Evolutionary conservation across 192 early-diverging fungal species (phyloP).

Genomic region (Pilobolus umbonatus): DNA sequence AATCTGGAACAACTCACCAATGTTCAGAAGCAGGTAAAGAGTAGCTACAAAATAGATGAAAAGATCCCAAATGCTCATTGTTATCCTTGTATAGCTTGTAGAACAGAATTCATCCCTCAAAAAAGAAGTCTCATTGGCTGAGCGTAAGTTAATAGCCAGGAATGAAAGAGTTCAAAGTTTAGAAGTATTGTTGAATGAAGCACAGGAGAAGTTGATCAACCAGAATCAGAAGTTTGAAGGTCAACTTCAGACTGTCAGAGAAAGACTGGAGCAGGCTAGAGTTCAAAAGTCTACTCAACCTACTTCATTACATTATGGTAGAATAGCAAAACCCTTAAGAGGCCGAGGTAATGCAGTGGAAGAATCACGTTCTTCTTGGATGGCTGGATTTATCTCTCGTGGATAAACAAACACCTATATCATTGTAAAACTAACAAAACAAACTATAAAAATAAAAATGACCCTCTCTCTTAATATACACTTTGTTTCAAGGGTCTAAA

Average conservation of each 20-base stretch:
- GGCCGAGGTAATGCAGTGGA: constrained; percentile 51
- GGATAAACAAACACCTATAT: too few species aligned
- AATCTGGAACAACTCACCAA: constrained; percentile 94
- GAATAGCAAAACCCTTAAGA: constrained; percentile 87
- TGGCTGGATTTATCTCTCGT: constrained; percentile 30
- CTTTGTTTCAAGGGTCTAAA: too few species aligned
- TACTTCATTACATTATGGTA: constrained; percentile 26
- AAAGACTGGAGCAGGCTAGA: constrained; percentile 77
- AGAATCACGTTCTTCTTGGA: constrained; percentile 28
- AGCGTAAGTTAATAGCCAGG: constrained; percentile 85
- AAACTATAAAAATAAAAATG: too few species aligned
- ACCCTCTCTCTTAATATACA: too few species aligned
- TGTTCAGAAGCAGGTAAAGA: constrained; percentile 81
- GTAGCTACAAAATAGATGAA: not conserved
- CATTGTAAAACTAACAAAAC: too few species aligned
- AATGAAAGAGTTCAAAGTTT: constrained; percentile 91
- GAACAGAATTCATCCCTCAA: constrained; percentile 94
- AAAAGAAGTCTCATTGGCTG: constrained; percentile 84
- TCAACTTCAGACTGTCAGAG: constrained; percentile 52
- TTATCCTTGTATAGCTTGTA: constrained; percentile 61
- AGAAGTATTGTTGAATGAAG: constrained; percentile 76
- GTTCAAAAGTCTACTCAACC: constrained; percentile 30
- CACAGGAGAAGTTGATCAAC: constrained; percentile 72
- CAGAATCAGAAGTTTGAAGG: constrained; percentile 61
- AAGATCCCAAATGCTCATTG: not conserved